Evolutionary conservation across 2,329 filamentous ascomycete genomes (phyloP), one percentile per base, ranked within the genome.

Genomic region (Botrytis fabae): DNA sequence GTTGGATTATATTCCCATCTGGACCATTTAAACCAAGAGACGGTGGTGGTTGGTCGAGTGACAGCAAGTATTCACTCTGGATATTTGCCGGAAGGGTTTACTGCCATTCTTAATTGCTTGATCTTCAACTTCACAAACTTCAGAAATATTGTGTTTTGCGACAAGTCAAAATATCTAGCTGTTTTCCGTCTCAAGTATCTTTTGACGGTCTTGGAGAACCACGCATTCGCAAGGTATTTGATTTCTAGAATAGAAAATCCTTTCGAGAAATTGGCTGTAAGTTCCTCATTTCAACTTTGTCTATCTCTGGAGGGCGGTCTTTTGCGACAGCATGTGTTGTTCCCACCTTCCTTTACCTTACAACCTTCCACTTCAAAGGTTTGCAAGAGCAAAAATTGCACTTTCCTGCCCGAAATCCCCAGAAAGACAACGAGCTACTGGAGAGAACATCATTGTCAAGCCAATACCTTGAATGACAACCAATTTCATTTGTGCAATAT

Each of bases 331-430:
- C 12, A 18, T 57, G 35, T n/a, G 35, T 57, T 42, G 65, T n/a
- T 57, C 35, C 57, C 48, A 42, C 65, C 65, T 68, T 57, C 18
- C 10, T 3, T 28, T 18, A 16, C 35, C 35, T 54, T 44, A n/a
- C 28, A 42, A 38, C 18, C 25, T 69, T 57, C 22, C 18, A 69
- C 48, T 42, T 57, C 65, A 42, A 57, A 57, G 20, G 22, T 10
- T 32, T 69, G 46, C 65, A n/a, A 69, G 48, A 66, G 57, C 65
- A n/a, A 44, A 35, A n/a, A 42, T 12, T 25, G 51, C 48, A 25
- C 18, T 38, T 57, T 57, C 20, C n/a, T 5, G 6, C 9, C 28
- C 38, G 32, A 32, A 48, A 38, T 42, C 48, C 16, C 6, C 7
- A 68, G 8, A 42, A 40, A 42, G n/a, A 9, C 35, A 38, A 54